These are phyloP conservation scores for Monilinia laxa DNA, from an alignment of 2,329 filamentous ascomycete species.

Conservation along the genomic window DNA sequence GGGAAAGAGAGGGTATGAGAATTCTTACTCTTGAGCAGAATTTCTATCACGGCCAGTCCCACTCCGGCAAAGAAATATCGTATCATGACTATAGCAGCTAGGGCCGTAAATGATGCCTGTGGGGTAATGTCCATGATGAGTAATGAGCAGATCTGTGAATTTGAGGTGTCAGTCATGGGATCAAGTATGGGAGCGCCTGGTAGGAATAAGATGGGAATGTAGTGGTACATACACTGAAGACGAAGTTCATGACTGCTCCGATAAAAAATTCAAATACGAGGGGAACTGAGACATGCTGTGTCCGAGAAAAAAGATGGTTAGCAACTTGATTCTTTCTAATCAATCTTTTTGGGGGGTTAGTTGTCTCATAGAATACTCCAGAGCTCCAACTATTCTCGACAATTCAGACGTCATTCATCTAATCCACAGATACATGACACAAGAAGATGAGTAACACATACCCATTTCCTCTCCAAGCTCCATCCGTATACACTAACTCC, in stretches of 20 bases:
- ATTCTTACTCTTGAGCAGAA: not conserved
- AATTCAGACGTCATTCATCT: not conserved
- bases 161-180: not conserved
- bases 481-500: too few relatives aligned
- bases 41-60: constrained; percentile 18
- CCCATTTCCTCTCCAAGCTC: not conserved
- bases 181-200: not conserved
- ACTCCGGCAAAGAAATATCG: constrained; percentile 20
- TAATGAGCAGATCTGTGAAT: not conserved
- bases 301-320: not conserved
- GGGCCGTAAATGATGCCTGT: constrained; percentile 14
- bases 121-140: constrained; percentile 22
- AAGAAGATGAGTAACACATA: not conserved
- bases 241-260: not conserved
- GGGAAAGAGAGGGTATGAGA: not conserved
- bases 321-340: not conserved
- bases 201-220: too few relatives aligned
- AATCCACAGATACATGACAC: too few relatives aligned
- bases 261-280: not conserved
- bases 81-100: constrained; percentile 22
- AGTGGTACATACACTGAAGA: not conserved
- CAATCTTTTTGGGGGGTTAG: not conserved
- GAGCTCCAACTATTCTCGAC: not conserved
- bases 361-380: not conserved
- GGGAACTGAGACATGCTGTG: not conserved